Evolutionary conservation across 2,329 filamentous ascomycete species (phyloP), one percentile per base, ranked within the genome.

Genomic region (Penicillium sp.): DNA sequence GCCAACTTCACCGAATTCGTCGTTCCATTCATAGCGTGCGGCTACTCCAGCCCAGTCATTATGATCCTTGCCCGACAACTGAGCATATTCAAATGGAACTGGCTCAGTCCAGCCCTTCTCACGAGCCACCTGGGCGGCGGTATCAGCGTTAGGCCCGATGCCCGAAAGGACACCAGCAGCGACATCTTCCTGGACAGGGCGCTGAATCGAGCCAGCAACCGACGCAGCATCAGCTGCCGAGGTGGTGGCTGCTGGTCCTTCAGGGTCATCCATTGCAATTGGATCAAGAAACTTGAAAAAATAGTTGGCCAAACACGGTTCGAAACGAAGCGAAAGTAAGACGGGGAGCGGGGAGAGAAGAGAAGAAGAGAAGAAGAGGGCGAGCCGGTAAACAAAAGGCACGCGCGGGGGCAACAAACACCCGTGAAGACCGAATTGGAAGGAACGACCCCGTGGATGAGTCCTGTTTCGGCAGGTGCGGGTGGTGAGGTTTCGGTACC

Each of bases 1-100:
- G 6, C 88, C 93, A 50, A 99, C 79, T 39, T 97, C 93, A 2
- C 93, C 94, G 62, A 82, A 89, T 3, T 96, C 90, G 10, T 92
- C 91, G 16, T 86, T 81, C 88, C 89, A 97, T 66, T 92, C 84
- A 64, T 97, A 97, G 41, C 88, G 79, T 0, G 69, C 75, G n/a
- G 85, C 87, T 50, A 83, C 82, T 36, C 77, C 77, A 48, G 79
- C 77, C 83, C 79, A 85, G 6, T 74, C 69, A 13, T 67, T 66
- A n/a, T 64, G 55, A 3, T 69, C 63, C 34, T 34, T 51, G 16
- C 49, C 51, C 16, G 56, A 67, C 57, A 48, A 64, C 60, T 1
- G 64, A 0, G 40, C 53, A 53, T 78, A 78, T 38, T 76, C 62
- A 48, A 72, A 77, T 4, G 64, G 59, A 36, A 72, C 63, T 3